Percentiles rank a stretch among this genome's conserved stretches.
Conservation (phyloP, 495 filamentous ascomycete species). For the Friedmanniomyces simplex region DNA sequence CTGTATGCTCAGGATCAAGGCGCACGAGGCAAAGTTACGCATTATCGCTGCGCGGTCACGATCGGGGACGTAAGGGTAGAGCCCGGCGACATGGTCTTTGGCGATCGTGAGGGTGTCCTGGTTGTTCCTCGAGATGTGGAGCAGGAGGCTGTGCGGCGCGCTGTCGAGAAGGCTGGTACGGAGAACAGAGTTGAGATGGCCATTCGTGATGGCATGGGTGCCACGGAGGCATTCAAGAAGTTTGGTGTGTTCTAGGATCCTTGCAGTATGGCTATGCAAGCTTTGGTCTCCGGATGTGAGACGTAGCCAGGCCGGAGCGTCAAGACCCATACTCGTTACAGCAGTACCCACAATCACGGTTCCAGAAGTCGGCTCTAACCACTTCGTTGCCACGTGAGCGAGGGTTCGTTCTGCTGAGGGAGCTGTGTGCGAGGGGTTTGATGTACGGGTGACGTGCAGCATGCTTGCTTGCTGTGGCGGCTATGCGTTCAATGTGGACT, state of each 20-base stretch:
- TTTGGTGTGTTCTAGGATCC: slow-evolving; percentile 1
- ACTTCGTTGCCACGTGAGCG: no score
- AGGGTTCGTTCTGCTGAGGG: no score
- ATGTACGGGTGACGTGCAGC: no score
- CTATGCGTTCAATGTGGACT: no score
- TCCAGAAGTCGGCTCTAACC: no score
- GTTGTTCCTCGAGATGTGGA: not conserved
- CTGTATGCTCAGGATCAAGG: slow-evolving; percentile 9
- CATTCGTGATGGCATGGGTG: slow-evolving; percentile 1
- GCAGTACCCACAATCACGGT: no score
- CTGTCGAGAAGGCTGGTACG: not conserved
- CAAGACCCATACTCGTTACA: no score
- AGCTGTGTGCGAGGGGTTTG: no score
- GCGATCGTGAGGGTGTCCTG: not conserved
- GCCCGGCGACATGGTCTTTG: slow-evolving; percentile 4
- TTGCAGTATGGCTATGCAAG: no score
- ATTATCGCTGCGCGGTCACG: not conserved
- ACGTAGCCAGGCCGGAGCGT: no score
- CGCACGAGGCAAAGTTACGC: not conserved
- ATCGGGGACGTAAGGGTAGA: not conserved
- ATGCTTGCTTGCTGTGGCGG: no score
- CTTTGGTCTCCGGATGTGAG: no score
- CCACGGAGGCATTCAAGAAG: not conserved
- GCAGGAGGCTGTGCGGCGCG: not conserved
- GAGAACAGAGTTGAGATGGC: slow-evolving; percentile 1